Conservation (phyloP, 176 grass and related monocot genomes). For the Secale cereale region DNA sequence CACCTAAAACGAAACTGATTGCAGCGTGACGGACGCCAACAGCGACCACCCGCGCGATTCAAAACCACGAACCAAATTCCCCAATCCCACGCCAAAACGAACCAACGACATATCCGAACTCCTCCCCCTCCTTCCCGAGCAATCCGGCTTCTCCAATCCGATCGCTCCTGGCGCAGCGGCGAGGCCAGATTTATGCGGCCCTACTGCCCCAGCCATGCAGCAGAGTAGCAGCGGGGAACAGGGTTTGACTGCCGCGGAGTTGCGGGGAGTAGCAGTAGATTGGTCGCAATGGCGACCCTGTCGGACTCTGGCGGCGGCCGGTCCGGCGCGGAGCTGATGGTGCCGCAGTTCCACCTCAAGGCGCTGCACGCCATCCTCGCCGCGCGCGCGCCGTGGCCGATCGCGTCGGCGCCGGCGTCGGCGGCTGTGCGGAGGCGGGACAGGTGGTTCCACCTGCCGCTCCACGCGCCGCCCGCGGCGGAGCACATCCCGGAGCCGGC, state of each 20-base stretch:
- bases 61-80: constrained; percentile 23
- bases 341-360: constrained; percentile 77
- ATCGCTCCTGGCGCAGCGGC: neutral
- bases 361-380: constrained; percentile 83
- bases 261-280: neutral
- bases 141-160: constrained; percentile 10
- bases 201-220: constrained; percentile 36
- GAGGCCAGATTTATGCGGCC: constrained; percentile 29
- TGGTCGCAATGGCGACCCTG: constrained; percentile 41
- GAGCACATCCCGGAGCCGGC: constrained; percentile 43
- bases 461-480: constrained; percentile 39
- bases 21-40: constrained; percentile 15
- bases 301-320: constrained; percentile 51
- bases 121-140: neutral
- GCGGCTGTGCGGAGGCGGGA: constrained; percentile 47
- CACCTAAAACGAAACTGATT: neutral
- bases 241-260: constrained; percentile 32
- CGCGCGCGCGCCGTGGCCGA: constrained; percentile 63
- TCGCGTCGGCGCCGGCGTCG: neutral
- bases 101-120: neutral
- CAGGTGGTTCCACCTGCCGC: constrained; percentile 76
- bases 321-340: constrained; percentile 75
- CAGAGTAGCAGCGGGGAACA: constrained; percentile 11
- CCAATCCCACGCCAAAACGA: neutral
- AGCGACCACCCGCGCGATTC: constrained; percentile 51